Base-by-base conservation (phyloP, 2,329 filamentous ascomycete genomes). In the Helotiales sp. region DNA sequence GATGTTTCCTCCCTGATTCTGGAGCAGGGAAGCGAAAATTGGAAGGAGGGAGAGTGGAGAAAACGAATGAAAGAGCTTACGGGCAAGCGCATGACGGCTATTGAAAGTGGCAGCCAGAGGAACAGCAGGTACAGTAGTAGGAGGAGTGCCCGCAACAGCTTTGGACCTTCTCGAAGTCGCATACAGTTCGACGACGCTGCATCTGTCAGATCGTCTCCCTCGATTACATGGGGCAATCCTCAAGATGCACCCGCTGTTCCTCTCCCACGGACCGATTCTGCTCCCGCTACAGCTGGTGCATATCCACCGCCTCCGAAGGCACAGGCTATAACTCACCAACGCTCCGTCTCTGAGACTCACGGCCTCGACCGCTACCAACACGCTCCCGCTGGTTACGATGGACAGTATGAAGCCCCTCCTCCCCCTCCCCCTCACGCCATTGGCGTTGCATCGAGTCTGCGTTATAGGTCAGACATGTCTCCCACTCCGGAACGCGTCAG, bases 21-120 rank as follows among this genome's bases (percentile, higher is more conserved):
- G 62, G 87, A 88, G 2, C 83, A 91, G 2, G 90, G 89, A 19
- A 96, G 89, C 72, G 76, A 83, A 19, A 78, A 75, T 24, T 97
- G 93, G 92, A 86, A 80, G 44, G 95, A 98, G 74, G 82, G 87
- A 24, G 90, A 97, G 64, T 99, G 95, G 95, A 86, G 93, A 65
- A 89, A 87, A 70, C 86, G 88, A 68, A 75, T 99, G 71, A 98
- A 97, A 75, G 92, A 97, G 58, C 78, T 93, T 44, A 97, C 93
- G 0, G 86, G 89, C 4, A 85, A 84, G 54, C 85, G 91, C 22
- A 93, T 96, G 84, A 85, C 84, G 27, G 81, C 79, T 15, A 77
- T 84, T 49, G 81, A 71, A 15, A 74, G 84, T 46, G 80, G 64
- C n/a, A 68, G 66, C 27, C 53, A 54, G 40, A 53, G 56, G 31